Evolutionary conservation across 129 eudicot genomes (phyloP).

Genomic region (Pittosporum tobira): DNA sequence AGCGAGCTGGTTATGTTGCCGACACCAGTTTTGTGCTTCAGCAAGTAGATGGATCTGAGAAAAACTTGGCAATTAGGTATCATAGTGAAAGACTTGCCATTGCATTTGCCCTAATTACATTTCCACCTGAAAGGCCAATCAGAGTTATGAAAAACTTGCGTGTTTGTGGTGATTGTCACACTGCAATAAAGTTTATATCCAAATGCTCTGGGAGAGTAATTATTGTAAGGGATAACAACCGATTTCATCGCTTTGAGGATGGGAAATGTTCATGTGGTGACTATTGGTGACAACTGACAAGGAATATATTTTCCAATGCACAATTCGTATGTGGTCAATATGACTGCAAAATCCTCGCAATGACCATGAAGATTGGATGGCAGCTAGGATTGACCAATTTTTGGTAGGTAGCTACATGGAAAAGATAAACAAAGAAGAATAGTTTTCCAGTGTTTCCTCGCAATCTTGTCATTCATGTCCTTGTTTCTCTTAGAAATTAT

Average conservation of each 20-base stretch:
- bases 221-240: slow-evolving; percentile 71
- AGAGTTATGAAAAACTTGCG: slow-evolving; percentile 86
- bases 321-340: no score
- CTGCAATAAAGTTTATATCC: slow-evolving; percentile 74
- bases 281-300: slow-evolving; percentile 70
- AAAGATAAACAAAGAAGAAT: no score
- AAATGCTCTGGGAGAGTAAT: slow-evolving; percentile 67
- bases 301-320: no score
- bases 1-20: slow-evolving; percentile 69
- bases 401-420: no score
- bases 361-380: no score
- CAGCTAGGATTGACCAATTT: no score
- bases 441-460: no score
- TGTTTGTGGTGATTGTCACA: slow-evolving; percentile 88
- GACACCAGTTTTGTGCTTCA: slow-evolving; percentile 74
- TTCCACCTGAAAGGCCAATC: slow-evolving; percentile 61
- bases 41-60: slow-evolving; percentile 67
- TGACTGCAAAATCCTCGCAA: no score
- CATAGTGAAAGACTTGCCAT: slow-evolving; percentile 87
- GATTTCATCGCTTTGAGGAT: slow-evolving; percentile 73
- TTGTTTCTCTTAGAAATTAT: no score
- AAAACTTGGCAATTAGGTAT: slow-evolving; percentile 48
- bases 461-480: no score
- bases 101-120: slow-evolving; percentile 66
- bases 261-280: slow-evolving; percentile 86